Evolutionary conservation across 371 early-diverging fungal genomes (phyloP).

Genomic region (Cokeromyces recurvatus): DNA sequence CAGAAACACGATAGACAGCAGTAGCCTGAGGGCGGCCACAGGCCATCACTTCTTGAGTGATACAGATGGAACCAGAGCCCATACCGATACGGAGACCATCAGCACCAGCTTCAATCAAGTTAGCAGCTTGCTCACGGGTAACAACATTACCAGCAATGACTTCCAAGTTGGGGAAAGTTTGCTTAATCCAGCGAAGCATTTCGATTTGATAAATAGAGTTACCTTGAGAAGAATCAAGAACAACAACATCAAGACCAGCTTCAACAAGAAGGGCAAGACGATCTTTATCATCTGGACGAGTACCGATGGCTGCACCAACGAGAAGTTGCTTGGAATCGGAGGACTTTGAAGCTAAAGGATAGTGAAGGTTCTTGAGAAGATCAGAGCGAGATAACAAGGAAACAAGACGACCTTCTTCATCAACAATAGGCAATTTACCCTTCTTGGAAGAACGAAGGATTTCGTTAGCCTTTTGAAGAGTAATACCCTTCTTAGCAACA

Average conservation of each 20-base stretch:
- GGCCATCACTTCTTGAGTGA: conserved; percentile 98
- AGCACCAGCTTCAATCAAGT: conserved; percentile 90
- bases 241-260: conserved; percentile 92
- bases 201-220: conserved; percentile 92
- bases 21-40: conserved; percentile 97
- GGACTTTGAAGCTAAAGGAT: conserved; percentile 85
- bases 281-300: conserved; percentile 82
- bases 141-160: conserved; percentile 97
- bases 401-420: conserved; percentile 74
- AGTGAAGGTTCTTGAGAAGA: conserved; percentile 93
- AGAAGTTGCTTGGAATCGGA: conserved; percentile 83
- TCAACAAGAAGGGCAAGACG: conserved; percentile 84
- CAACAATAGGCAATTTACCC: conserved; percentile 95
- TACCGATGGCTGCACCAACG: conserved; percentile 90
- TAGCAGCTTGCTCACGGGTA: conserved; percentile 90
- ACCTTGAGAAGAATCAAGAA: conserved; percentile 94
- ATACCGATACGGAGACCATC: conserved; percentile 95
- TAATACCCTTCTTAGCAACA: conserved; percentile 81
- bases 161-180: conserved; percentile 71
- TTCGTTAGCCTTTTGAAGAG: conserved; percentile 83
- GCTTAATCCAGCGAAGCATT: conserved; percentile 92
- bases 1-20: conserved; percentile 91
- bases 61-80: conserved; percentile 97
- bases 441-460: conserved; percentile 87
- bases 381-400: conserved; percentile 91